Evolutionary conservation across 1,284 basidiomycete genomes (phyloP).

Genomic region (Trametes sp.): DNA sequence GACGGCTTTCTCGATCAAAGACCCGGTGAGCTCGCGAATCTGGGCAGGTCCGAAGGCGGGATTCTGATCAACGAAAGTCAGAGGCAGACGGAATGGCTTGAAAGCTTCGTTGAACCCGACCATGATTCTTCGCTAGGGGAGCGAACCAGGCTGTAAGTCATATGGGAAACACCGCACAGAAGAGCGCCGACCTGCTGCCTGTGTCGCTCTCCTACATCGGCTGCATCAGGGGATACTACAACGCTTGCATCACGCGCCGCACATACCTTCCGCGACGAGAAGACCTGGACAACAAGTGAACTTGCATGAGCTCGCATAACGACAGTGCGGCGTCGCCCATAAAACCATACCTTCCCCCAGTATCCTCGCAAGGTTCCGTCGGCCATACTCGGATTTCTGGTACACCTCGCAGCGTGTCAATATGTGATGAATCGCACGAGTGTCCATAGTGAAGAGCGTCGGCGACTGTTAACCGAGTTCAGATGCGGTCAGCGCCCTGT

Average conservation of each 20-base stretch:
- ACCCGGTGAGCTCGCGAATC: constrained; percentile 58
- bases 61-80: constrained; percentile 45
- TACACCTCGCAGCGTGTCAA: constrained; percentile 38
- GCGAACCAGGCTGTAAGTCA: not conserved
- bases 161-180: too few species aligned
- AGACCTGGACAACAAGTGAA: too few species aligned
- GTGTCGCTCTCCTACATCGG: constrained; percentile 18
- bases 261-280: constrained; percentile 23
- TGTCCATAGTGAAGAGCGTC: constrained; percentile 45
- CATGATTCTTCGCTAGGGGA: constrained; percentile 26
- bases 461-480: not conserved
- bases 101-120: not conserved
- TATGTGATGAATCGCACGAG: constrained; percentile 45
- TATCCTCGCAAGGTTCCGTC: constrained; percentile 14
- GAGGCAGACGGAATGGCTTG: not conserved
- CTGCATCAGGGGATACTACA: not conserved
- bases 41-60: constrained; percentile 65
- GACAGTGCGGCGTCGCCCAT: too few species aligned
- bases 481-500: not conserved
- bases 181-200: constrained; percentile 22
- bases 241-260: too few species aligned
- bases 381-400: constrained; percentile 41
- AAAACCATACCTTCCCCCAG: constrained; percentile 1
- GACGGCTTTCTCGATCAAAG: constrained; percentile 60
- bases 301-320: too few species aligned